phyloP scores from a whole-genome alignment of 352 stramenopile species.

The Globisporangium cylindrosporum region DNA sequence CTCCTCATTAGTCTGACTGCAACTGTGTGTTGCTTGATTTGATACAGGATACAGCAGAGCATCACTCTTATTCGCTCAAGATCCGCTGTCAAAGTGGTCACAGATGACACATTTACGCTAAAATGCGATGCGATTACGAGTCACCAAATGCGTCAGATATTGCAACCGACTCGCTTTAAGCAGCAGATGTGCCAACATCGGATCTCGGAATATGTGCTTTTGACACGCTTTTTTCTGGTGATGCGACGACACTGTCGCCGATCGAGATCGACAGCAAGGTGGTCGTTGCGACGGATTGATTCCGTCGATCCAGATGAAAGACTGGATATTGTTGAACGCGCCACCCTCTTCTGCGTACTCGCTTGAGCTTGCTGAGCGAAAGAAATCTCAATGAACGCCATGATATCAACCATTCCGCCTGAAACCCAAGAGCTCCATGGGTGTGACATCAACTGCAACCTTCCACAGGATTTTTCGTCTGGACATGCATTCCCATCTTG shows the following conservation, averaged over 20 bases:
- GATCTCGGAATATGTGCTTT: neutral
- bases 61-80: constrained; percentile 3
- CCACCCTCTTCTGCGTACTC: neutral
- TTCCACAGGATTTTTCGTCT: neutral
- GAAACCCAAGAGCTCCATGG: too few species aligned
- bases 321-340: neutral
- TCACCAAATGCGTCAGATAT: neutral
- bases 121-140: neutral
- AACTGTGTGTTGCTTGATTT: neutral
- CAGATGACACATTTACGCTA: neutral
- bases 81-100: neutral
- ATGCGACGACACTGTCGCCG: neutral
- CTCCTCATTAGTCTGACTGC: neutral
- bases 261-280: neutral
- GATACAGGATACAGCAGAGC: constrained; percentile 1
- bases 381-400: neutral
- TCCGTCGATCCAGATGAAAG: constrained; percentile 3
- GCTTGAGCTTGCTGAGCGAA: neutral
- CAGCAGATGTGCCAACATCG: neutral
- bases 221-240: neutral
- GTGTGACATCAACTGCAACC: neutral
- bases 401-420: neutral
- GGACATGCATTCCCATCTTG: neutral
- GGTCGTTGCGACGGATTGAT: neutral
- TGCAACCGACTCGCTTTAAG: neutral